Evolutionary conservation across 2,329 filamentous ascomycete genomes (phyloP), one percentile per base, ranked within the genome.

Genomic region (Macroventuria anomochaeta): DNA sequence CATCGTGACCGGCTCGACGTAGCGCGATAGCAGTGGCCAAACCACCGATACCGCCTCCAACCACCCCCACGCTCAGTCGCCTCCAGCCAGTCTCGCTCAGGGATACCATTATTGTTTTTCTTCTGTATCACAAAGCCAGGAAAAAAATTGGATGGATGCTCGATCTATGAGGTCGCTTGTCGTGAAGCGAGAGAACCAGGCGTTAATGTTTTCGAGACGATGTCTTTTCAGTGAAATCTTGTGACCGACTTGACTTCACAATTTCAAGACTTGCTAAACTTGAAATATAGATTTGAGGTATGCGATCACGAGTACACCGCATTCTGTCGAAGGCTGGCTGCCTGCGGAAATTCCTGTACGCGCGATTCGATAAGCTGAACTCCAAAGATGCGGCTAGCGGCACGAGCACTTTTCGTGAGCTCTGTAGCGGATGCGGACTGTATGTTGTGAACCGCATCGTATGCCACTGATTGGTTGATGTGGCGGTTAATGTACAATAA

Each of bases 21-120:
- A 85, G 74, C 1, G 82, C 77, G 46, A 82, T 80, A 1, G 80
- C 79, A 3, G 75, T 75, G 13, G 76, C 76, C 39, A 85, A 69
- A 34, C 83, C 83, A 23, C 82, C 82, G 47, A 83, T 81, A 6
- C 81, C 81, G 26, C 80, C 81, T 17, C 81, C 81, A 21, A 83
- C 65, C 2, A 83, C 72, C 25, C 69, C 79, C 39, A 81, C 57
- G 10, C 49, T 59, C 3, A 69, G 55, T 12, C 41, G 50, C 26
- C 72, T 53, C 64, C 64, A 69, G 23, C 44, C 41, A 6, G 36
- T 52, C 38, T 43, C 34, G 26, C 26, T 12, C 10, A 46, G 20
- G 3, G 56, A 55, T 10, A 43, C 53, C 58, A 63, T 54, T 11
- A 11, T 53, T 13, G 5, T 25, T 25, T 25, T 25, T 25, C 23